A percentile compares a stretch with the other conserved stretches of the same genome.
These are phyloP conservation scores for Ampelomyces quisqualis DNA, from an alignment of 2,329 filamentous ascomycete genomes.

Conservation along the genomic window DNA sequence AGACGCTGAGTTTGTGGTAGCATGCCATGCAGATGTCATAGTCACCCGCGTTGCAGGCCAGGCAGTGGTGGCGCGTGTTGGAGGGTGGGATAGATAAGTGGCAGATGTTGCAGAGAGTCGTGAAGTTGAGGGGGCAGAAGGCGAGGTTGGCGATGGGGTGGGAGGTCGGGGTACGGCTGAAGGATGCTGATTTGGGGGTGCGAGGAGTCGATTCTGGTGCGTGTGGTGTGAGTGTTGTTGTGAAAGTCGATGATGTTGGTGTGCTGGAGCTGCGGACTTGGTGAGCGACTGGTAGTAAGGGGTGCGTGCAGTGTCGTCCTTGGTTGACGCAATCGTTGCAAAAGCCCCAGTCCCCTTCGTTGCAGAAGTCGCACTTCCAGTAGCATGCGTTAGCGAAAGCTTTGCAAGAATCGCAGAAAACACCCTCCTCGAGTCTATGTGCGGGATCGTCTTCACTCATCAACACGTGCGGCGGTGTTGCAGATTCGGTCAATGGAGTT, in stretches of 20 bases:
- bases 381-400: slow-evolving; percentile 78
- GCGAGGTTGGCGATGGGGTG: slow-evolving; percentile 38
- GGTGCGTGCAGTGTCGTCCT: slow-evolving; percentile 77
- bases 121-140: slow-evolving; percentile 71
- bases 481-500: slow-evolving; percentile 25
- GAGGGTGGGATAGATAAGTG: slow-evolving; percentile 68
- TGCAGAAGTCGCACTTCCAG: slow-evolving; percentile 86
- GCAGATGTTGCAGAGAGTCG: slow-evolving; percentile 77
- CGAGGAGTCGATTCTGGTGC: no score
- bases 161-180: slow-evolving; percentile 40
- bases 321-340: slow-evolving; percentile 85
- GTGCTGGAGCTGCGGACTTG: slow-evolving; percentile 34
- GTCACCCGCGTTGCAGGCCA: slow-evolving; percentile 73
- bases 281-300: slow-evolving; percentile 74
- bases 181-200: slow-evolving; percentile 48
- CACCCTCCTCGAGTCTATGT: slow-evolving; percentile 70
- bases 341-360: slow-evolving; percentile 92
- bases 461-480: slow-evolving; percentile 21
- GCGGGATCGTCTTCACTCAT: slow-evolving; percentile 67
- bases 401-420: slow-evolving; percentile 79
- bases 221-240: slow-evolving; percentile 37
- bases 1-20: slow-evolving; percentile 67
- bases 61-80: slow-evolving; percentile 76
- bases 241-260: slow-evolving; percentile 22
- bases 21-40: slow-evolving; percentile 83